phyloP scores from a whole-genome alignment of 2,329 filamentous ascomycete species.

The Dendrostoma leiphaemia region DNA sequence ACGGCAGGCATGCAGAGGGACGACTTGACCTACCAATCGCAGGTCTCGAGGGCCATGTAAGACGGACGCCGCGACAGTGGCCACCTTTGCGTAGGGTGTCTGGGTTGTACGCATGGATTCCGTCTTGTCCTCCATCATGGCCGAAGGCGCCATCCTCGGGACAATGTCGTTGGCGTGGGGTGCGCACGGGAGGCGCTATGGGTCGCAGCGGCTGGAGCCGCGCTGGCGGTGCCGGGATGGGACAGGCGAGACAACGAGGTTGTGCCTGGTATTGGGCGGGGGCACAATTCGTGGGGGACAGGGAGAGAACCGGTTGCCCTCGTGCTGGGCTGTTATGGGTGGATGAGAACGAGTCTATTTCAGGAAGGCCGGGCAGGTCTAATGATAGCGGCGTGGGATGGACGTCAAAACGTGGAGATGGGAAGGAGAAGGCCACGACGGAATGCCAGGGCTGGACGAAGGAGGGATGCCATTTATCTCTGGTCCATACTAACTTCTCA shows the following conservation, averaged over 20 bases:
- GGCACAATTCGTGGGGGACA: slow-evolving; percentile 10
- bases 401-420: neutral
- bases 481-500: neutral
- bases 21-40: slow-evolving; percentile 47
- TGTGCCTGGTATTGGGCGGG: neutral
- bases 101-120: slow-evolving; percentile 43
- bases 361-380: slow-evolving; percentile 2
- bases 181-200: slow-evolving; percentile 31
- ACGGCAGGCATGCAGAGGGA: slow-evolving; percentile 3
- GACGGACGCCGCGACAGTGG: slow-evolving; percentile 51
- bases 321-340: neutral
- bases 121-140: slow-evolving; percentile 37
- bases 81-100: slow-evolving; percentile 36
- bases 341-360: slow-evolving; percentile 1
- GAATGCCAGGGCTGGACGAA: slow-evolving; percentile 4
- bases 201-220: too few relatives aligned
- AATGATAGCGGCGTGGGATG: slow-evolving; percentile 5
- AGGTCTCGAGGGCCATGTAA: slow-evolving; percentile 57
- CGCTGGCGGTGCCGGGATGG: slow-evolving; percentile 5
- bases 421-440: neutral
- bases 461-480: slow-evolving; percentile 19
- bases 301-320: neutral
- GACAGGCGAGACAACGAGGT: neutral
- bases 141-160: slow-evolving; percentile 48
- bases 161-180: slow-evolving; percentile 33